Percentiles rank a stretch among this genome's conserved stretches.
These are phyloP conservation scores for Galeopsis tetrahit DNA, from an alignment of 257 asterid genomes.

Conservation along the genomic window DNA sequence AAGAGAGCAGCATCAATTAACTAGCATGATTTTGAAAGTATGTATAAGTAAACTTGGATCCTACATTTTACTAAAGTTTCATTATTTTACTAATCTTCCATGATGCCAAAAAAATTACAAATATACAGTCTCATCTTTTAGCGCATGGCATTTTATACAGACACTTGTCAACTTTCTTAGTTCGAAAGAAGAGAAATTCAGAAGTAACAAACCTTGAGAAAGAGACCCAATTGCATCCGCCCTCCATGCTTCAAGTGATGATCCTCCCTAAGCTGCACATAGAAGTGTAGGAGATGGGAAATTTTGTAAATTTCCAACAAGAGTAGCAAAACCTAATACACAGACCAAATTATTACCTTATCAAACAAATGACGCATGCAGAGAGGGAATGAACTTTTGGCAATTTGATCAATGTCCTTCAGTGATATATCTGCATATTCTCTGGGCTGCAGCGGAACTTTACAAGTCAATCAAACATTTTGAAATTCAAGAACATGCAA, in stretches of 20 bases:
- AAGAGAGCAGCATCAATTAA: background rate
- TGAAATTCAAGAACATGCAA: conserved; percentile 18
- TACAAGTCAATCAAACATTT: conserved; percentile 38
- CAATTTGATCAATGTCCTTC: conserved; percentile 88
- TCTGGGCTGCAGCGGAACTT: conserved; percentile 61
- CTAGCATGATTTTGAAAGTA: conserved; percentile 21
- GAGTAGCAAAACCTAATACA: conserved; percentile 23
- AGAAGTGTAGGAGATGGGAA: conserved; percentile 27
- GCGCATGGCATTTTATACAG: conserved; percentile 26
- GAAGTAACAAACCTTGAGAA: conserved; percentile 75
- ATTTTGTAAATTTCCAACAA: background rate
- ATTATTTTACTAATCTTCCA: background rate
- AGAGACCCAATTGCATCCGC: conserved; percentile 90
- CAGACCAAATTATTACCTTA: conserved; percentile 56
- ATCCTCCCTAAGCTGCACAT: conserved; percentile 85
- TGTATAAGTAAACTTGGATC: background rate
- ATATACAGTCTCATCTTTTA: conserved; percentile 8
- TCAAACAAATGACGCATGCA: conserved; percentile 98
- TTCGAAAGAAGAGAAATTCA: conserved; percentile 11
- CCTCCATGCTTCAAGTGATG: conserved; percentile 99
- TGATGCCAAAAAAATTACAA: conserved; percentile 20
- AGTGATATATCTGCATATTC: conserved; percentile 72
- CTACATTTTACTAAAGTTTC: background rate
- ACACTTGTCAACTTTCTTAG: conserved; percentile 1
- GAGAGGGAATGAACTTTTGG: conserved; percentile 88